phyloP scores from a whole-genome alignment of 495 filamentous ascomycete species.

The Beverwykella pulmonaria region DNA sequence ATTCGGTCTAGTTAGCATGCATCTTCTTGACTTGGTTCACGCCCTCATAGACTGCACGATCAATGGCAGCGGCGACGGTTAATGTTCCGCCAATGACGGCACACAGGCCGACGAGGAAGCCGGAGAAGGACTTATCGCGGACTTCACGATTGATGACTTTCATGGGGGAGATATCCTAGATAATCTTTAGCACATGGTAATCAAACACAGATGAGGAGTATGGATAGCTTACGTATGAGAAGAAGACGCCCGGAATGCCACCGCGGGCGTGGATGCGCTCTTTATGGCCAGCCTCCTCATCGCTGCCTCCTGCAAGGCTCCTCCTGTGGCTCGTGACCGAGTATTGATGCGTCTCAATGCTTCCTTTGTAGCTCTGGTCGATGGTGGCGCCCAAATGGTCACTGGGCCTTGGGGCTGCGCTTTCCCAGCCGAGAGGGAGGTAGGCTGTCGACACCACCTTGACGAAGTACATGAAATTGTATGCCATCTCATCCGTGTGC shows the following conservation, averaged over 20 bases:
- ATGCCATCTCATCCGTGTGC: conserved; percentile 75
- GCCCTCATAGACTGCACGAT: conserved; percentile 90
- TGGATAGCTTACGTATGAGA: conserved; percentile 75
- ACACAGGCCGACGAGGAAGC: conserved; percentile 91
- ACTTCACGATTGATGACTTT: conserved; percentile 98
- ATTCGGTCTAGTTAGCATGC: conserved; percentile 50
- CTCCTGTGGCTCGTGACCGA: conserved; percentile 94
- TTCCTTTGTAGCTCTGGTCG: conserved; percentile 67
- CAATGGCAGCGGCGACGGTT: conserved; percentile 92
- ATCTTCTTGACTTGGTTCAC: conserved; percentile 81
- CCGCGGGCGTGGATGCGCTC: conserved; percentile 85
- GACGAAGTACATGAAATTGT: conserved; percentile 99
- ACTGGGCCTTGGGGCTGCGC: conserved; percentile 33
- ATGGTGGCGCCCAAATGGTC: conserved; percentile 56
- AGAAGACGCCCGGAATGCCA: conserved; percentile 97
- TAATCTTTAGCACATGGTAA: conserved; percentile 3
- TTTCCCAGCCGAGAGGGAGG: conserved; percentile 82
- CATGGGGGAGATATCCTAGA: conserved; percentile 96
- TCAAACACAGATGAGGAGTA: background rate
- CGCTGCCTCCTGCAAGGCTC: conserved; percentile 77
- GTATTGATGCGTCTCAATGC: conserved; percentile 97
- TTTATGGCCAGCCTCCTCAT: conserved; percentile 80
- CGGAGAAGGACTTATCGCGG: conserved; percentile 79
- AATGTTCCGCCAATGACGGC: conserved; percentile 93
- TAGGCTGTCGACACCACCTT: conserved; percentile 97